Evolutionary conservation across 2,329 filamentous ascomycete species (phyloP), one percentile per base, ranked within the genome.

Genomic region (Colletotrichum theobromicola): DNA sequence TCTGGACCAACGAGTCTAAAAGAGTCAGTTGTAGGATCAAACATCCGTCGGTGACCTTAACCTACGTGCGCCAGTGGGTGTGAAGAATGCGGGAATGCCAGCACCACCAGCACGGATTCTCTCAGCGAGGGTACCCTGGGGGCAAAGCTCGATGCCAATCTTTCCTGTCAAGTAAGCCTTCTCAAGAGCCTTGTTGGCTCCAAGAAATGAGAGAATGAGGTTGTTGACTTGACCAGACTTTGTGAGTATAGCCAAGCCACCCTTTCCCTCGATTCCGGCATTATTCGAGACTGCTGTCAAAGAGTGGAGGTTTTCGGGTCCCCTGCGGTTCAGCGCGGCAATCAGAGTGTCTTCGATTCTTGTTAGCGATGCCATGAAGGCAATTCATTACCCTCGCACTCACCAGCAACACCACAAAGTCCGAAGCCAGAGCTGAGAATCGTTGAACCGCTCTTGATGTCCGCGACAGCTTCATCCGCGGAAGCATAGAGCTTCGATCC

Each of bases 221-320:
- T 93, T 91, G 75, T 90, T 88, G 50, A 96, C 87, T 79, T 95
- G 94, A 15, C 93, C 93, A 0, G 91, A 90, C 69, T 91, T 89
- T 1, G 93, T 90, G 34, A 96, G 88, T 10, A 91, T 89, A 2
- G 93, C 91, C 18, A 96, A 85, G 2, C 94, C 94, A 6, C 92
- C 90, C 66, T 89, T 90, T 32, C 92, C 91, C 50, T 93, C 91
- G 34, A 92, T 88, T 30, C 94, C 94, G 9, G 94, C 94, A 81
- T 96, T 96, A 81, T 96, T 96, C 65, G 94, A 95, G 3, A 96
- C 93, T 24, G 93, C 94, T 1, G 93, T 95, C 34, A 96, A 87
- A 2, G 91, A 89, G 64, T 93, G 88, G 26, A 96, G 87, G 12
- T 89, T 87, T 6, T 92, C 89, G 7, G 87, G 85, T 7, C 91